These are phyloP conservation scores for Pyricularia grisea DNA, from an alignment of 2,329 filamentous ascomycete genomes.

Conservation along the genomic window DNA sequence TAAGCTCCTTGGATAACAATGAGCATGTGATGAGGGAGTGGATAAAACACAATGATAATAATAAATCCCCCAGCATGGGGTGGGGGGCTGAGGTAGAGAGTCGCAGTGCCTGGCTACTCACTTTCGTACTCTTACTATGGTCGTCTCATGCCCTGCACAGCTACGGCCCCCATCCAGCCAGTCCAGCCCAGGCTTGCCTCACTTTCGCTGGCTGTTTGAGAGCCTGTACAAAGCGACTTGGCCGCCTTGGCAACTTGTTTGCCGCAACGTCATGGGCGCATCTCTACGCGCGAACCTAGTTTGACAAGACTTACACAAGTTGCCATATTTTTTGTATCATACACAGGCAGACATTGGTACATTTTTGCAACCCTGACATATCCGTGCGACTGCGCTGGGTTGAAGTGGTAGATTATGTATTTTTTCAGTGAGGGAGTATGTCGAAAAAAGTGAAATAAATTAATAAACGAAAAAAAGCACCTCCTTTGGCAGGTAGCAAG, in stretches of 20 bases:
- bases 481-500: background rate
- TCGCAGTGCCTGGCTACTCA: background rate
- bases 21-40: background rate
- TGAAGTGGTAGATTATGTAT: background rate
- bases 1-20: background rate
- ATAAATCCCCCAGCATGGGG: background rate
- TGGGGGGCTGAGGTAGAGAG: background rate
- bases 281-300: background rate
- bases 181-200: background rate
- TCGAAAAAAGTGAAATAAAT: background rate
- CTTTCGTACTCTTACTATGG: background rate
- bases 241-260: background rate
- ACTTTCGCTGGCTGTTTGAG: background rate
- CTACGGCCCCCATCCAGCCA: background rate
- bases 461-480: background rate
- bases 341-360: background rate
- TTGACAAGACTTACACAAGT: background rate
- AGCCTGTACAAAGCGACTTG: background rate
- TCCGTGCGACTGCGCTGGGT: background rate
- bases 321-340: background rate
- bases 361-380: background rate
- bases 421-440: background rate
- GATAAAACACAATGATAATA: background rate
- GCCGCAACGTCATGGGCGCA: background rate
- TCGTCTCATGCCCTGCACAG: background rate